Evolutionary conservation across 179 eudicot species (phyloP), one percentile per base, ranked within the genome.

Genomic region (Amaranthus tricolor): DNA sequence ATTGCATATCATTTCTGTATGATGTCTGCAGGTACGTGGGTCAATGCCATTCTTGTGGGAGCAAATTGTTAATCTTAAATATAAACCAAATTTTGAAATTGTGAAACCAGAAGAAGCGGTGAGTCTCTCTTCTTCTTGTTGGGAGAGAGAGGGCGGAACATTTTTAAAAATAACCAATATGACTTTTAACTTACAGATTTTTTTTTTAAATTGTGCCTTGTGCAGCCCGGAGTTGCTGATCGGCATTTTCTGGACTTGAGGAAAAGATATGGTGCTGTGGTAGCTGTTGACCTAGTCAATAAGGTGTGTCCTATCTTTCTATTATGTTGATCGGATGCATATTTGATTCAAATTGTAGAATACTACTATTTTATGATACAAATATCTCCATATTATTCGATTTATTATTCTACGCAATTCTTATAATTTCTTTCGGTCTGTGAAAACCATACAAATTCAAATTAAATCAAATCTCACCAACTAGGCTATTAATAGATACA

Each of bases 21-120:
- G 62, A 5, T 56, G 71, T 81, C 68, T 86, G 78, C 82, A 95
- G 99, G 85, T 91, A 49, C 91, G 98, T 80, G 99, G 99, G 44
- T 96, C 98, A 70, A 96, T 96, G 79, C 99, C 99, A 19, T 87
- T 96, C 72, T 81, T 88, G 6, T 96, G 99, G 99, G 92, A 96
- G 79, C 99, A 96, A 71, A 89, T 93, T 89, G 99, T 96, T 80
- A 91, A 96, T 83, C 85, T 96, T 84, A 87, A 94, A 57, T 96
- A 96, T 77, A 96, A 96, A 81, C 99, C 99, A 68, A 96, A 89
- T 77, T 96, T 88, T 83, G 92, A 91, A 82, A 73, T 96, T 65
- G 85, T 93, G 80, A 86, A 82, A 73, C 86, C 75, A 55, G 97
- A 89, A 75, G 97, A 93, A 82, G 96, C 89, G 16, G 94, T 92